Conservation (phyloP, 1,284 basidiomycete genomes). For the Phylloboletellus chloephorus region DNA sequence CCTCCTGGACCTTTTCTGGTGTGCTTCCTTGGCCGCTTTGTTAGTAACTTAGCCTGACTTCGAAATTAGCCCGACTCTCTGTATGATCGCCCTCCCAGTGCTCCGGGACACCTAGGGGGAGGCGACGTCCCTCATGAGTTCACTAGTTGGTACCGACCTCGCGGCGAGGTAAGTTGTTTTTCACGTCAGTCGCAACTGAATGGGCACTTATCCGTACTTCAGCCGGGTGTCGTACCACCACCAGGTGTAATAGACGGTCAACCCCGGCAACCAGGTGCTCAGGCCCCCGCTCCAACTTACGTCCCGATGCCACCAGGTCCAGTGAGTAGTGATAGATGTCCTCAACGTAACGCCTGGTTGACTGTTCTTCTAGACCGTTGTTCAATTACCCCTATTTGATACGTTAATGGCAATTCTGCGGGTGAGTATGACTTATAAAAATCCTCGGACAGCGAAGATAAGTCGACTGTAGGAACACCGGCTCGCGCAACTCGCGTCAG, state of each 20-base stretch:
- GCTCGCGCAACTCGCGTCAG: slow-evolving; percentile 61
- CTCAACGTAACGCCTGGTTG: slow-evolving; percentile 9
- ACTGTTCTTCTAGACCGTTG: slow-evolving; percentile 40
- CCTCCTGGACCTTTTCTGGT: slow-evolving; percentile 23
- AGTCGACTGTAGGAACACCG: slow-evolving; percentile 58
- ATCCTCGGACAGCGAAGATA: slow-evolving; percentile 2
- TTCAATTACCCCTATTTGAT: slow-evolving; percentile 56
- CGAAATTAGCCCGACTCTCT: slow-evolving; percentile 18
- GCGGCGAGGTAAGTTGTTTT: slow-evolving; percentile 16
- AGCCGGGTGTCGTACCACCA: slow-evolving; percentile 28
- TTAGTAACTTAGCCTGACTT: slow-evolving; percentile 3
- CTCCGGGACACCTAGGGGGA: slow-evolving; percentile 20
- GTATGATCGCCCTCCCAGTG: slow-evolving; percentile 26
- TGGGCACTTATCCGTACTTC: neutral
- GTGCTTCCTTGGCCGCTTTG: neutral
- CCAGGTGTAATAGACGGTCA: slow-evolving; percentile 18
- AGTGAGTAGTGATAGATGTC: slow-evolving; percentile 19
- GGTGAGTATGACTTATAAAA: slow-evolving; percentile 33
- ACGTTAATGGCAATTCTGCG: slow-evolving; percentile 57
- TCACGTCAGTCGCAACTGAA: neutral
- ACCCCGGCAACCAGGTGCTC: slow-evolving; percentile 14
- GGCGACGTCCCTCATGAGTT: slow-evolving; percentile 12
- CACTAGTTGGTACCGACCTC: slow-evolving; percentile 25
- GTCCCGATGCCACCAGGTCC: slow-evolving; percentile 32
- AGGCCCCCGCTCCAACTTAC: slow-evolving; percentile 22